phyloP scores from a whole-genome alignment of 192 early-diverging fungal genomes.

The Podila verticillata region DNA sequence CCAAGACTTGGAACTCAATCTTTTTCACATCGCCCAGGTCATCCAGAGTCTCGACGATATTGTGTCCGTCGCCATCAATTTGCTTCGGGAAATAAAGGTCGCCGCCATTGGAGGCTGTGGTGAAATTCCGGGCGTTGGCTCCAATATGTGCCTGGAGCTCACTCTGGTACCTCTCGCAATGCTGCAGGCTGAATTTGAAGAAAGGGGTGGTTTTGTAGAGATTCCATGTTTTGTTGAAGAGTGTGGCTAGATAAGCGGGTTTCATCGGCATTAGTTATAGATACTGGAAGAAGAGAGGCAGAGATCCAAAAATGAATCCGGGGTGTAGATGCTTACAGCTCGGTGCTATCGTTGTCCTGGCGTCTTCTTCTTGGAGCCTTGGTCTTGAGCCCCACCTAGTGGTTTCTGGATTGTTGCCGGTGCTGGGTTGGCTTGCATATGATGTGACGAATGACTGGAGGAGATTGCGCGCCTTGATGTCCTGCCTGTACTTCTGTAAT shows the following conservation, averaged over 20 bases:
- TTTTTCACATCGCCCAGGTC: slow-evolving; percentile 30
- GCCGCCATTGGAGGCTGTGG: slow-evolving; percentile 5
- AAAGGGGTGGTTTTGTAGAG: slow-evolving; percentile 42
- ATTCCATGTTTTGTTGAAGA: slow-evolving; percentile 45
- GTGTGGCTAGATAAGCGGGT: not conserved
- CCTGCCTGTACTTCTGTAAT: not conserved
- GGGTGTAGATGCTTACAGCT: not conserved
- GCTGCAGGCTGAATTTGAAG: slow-evolving; percentile 12
- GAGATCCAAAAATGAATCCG: not conserved
- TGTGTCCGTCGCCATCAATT: slow-evolving; percentile 25
- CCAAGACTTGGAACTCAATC: slow-evolving; percentile 12
- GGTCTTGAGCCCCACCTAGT: not conserved
- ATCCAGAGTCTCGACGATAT: slow-evolving; percentile 25
- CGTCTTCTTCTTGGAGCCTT: not conserved
- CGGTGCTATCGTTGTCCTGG: not conserved
- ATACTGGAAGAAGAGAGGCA: not conserved
- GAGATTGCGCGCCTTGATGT: not conserved
- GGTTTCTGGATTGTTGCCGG: not conserved
- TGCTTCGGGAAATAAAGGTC: slow-evolving; percentile 24
- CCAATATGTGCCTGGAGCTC: slow-evolving; percentile 34
- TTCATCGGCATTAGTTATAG: not conserved
- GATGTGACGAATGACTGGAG: slow-evolving; percentile 1
- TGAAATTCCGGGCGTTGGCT: slow-evolving; percentile 26
- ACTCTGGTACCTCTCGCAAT: slow-evolving; percentile 13
- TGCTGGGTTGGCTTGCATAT: not conserved